Base-by-base conservation (phyloP, 306 rosid species). In the Vachellia pachyceras region DNA sequence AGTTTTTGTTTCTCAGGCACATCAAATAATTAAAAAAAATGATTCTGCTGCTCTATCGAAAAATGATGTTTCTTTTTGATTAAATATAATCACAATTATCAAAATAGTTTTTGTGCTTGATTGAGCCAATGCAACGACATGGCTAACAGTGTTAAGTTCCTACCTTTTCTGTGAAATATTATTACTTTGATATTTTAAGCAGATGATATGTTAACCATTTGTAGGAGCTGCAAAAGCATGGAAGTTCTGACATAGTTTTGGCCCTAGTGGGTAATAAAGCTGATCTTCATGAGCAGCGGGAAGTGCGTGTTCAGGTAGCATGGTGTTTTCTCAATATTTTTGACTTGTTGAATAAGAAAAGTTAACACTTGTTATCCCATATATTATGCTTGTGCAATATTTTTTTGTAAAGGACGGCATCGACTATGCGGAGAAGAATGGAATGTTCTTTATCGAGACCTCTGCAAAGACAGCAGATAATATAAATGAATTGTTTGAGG, bases 381-480 rank as follows among this genome's bases (percentile, higher is more conserved):
- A 10, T 80, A 18, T 64, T 41, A 0, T 67, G 23, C 69, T 17
- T 33, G 55, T 33, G 44, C 42, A 77, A 39, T 47, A 77, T 68
- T 76, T 71, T 81, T 71, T 60, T 35, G 18, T 84, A 83, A 83
- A 96, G 99, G 98, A 96, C 80, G 98, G 94, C 72, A 85, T 69
- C 76, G 98, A 93, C 36, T 93, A 89, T 82, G 98, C 99, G 3
- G 98, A 96, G 85, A 92, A 90, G 92, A 96, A 92, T 18, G 94
- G 97, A 75, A 92, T 96, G 98, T 93, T 96, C 93, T 96, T 90
- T 60, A 96, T 93, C n/a, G 99, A 96, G 92, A 93, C 99, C 73
- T 96, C 99, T 50, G 99, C 99, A 55, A 96, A 93, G 90, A 96
- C 99, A 7, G 99, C 99, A 9, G 98, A 96, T 84, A 96, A 96